A percentile compares a stretch with the other conserved stretches of the same genome.
Conservation (phyloP, 1,139 yeast species). For the Pichia sp. region DNA sequence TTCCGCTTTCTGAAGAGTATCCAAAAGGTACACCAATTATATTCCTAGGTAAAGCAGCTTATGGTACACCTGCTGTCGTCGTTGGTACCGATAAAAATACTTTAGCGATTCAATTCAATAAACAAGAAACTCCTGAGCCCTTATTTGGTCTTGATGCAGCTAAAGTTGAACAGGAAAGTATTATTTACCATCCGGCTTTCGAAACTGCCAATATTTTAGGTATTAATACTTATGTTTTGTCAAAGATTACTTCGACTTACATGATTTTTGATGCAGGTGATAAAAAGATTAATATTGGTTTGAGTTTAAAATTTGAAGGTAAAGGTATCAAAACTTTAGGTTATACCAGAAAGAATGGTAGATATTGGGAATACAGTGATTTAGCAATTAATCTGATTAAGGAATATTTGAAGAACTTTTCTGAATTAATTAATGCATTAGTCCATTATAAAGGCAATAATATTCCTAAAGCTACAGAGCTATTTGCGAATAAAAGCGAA, state of each 20-base stretch:
- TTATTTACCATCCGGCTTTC: slow-evolving; percentile 61
- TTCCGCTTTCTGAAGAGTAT: slow-evolving; percentile 75
- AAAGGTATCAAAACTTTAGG: slow-evolving; percentile 83
- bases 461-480: slow-evolving; percentile 38
- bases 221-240: slow-evolving; percentile 59
- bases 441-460: slow-evolving; percentile 25
- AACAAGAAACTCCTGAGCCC: slow-evolving; percentile 50
- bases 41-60: slow-evolving; percentile 84
- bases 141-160: slow-evolving; percentile 57
- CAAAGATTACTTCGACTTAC: slow-evolving; percentile 71
- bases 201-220: slow-evolving; percentile 57
- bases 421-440: slow-evolving; percentile 49
- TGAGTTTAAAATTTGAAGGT: slow-evolving; percentile 78
- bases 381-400: slow-evolving; percentile 63
- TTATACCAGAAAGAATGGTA: slow-evolving; percentile 61
- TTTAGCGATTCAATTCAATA: slow-evolving; percentile 63
- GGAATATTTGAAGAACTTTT: slow-evolving; percentile 57
- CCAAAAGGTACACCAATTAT: slow-evolving; percentile 69
- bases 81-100: slow-evolving; percentile 44
- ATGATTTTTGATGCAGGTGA: slow-evolving; percentile 50
- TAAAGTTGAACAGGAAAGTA: slow-evolving; percentile 46
- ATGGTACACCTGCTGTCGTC: slow-evolving; percentile 78
- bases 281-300: slow-evolving; percentile 67
- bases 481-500: slow-evolving; percentile 44
- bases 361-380: slow-evolving; percentile 80